Evolutionary conservation across 2,329 filamentous ascomycete species (phyloP).

Genomic region (Stagonosporopsis vannaccii): DNA sequence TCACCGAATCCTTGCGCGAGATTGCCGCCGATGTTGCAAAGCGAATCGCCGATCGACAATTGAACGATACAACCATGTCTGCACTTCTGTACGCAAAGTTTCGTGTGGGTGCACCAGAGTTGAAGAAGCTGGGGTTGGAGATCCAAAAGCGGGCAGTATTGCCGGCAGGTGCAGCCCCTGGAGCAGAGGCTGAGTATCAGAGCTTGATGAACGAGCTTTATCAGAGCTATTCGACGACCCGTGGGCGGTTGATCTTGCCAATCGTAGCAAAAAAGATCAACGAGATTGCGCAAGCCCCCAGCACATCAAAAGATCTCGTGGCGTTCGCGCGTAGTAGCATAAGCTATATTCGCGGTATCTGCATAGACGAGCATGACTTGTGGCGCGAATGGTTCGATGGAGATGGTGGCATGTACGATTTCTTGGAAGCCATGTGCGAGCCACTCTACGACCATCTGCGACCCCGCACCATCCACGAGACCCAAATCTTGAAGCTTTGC

Average conservation of each 20-base stretch:
- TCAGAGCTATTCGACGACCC: constrained; percentile 67
- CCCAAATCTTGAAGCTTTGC: constrained; percentile 70
- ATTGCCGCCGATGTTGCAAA: constrained; percentile 68
- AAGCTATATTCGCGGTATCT: constrained; percentile 70
- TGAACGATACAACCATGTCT: constrained; percentile 76
- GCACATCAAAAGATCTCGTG: constrained; percentile 68
- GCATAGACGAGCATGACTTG: constrained; percentile 71
- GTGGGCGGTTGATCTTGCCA: constrained; percentile 66
- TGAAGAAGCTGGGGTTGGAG: constrained; percentile 71
- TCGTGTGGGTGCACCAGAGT: constrained; percentile 68
- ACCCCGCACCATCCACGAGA: constrained; percentile 71
- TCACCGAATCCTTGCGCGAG: constrained; percentile 68
- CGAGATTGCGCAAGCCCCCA: constrained; percentile 64
- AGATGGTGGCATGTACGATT: constrained; percentile 69
- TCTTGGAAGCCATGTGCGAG: constrained; percentile 71
- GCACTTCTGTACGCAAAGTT: constrained; percentile 76
- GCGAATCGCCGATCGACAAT: constrained; percentile 69
- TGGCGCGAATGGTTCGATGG: constrained; percentile 73
- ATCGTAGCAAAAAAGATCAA: constrained; percentile 68
- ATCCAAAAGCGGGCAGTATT: constrained; percentile 71
- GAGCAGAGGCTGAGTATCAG: constrained; percentile 69
- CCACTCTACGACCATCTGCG: constrained; percentile 71
- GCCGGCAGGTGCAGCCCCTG: constrained; percentile 65
- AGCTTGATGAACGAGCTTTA: constrained; percentile 71
- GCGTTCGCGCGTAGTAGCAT: constrained; percentile 70